Evolutionary conservation across 2,329 filamentous ascomycete species (phyloP), one percentile per base, ranked within the genome.

Genomic region (Diaporthe capsici): DNA sequence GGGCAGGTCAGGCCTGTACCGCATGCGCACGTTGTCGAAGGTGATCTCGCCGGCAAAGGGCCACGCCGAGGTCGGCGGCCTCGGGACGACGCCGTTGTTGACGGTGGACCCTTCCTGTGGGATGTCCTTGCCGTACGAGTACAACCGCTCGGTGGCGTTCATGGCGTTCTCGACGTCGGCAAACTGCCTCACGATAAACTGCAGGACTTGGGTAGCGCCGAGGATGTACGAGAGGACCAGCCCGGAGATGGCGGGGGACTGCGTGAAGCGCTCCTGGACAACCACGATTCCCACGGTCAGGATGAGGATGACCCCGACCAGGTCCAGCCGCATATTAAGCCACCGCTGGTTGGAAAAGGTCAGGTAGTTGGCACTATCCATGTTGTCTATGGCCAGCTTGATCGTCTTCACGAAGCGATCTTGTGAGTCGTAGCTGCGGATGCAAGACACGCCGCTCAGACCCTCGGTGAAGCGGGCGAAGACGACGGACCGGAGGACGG

Each of bases 91-190:
- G 72, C 90, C 86, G 74, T 90, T 88, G 0, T 91, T 84, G 1
- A 90, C 67, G 5, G 47, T 31, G 47, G 22, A 89, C 0, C 90
- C 88, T 82, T 94, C 92, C 79, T 92, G 88, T 65, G 92, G 90
- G 13, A 94, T 84, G 72, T 90, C 80, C 4, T 88, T 91, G 76
- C 90, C 91, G 81, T 94, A 94, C 82, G 92, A 90, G 81, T 93
- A 88, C 25, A 94, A 84, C 49, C 92, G 89, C 80, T 94, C 92
- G 0, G 91, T 92, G 12, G 91, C 88, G 81, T 93, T 93, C 92
- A 94, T 94, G 79, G 91, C 90, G 82, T 93, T 93, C 80, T 94
- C 92, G 9, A 94, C 90, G 79, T 93, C 92, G 5, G 92, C 92
- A 8, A 93, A 85, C 80, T 94, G 91, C 15, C 92, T 88, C 8